Conservation (phyloP, 1,284 basidiomycete species). For the Malassezia yamatoensis region DNA sequence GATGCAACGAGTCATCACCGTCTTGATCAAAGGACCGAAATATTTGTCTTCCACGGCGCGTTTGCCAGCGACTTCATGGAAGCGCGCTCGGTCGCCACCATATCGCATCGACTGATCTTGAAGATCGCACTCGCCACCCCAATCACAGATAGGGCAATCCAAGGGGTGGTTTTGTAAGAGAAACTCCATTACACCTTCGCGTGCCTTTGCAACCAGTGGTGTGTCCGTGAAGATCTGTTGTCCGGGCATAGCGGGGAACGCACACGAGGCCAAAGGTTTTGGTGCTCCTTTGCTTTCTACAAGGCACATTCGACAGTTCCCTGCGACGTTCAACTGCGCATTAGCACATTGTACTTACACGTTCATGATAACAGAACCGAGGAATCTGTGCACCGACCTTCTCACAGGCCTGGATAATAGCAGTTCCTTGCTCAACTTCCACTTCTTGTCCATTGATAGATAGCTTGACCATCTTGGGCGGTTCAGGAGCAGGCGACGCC, state of each 20-base stretch:
- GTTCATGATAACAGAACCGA: slow-evolving; percentile 85
- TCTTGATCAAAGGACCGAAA: slow-evolving; percentile 94
- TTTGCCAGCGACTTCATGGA: slow-evolving; percentile 96
- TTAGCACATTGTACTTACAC: slow-evolving; percentile 50
- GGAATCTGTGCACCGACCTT: slow-evolving; percentile 47
- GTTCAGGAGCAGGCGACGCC: slow-evolving; percentile 34
- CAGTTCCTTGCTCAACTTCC: slow-evolving; percentile 44
- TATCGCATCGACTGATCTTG: slow-evolving; percentile 99
- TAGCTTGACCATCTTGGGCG: slow-evolving; percentile 47
- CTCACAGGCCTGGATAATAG: slow-evolving; percentile 87
- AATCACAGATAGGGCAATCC: slow-evolving; percentile 94
- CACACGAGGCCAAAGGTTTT: slow-evolving; percentile 67
- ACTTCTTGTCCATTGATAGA: slow-evolving; percentile 47
- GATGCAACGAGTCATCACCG: slow-evolving; percentile 98
- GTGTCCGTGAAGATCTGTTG: slow-evolving; percentile 92
- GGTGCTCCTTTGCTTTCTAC: slow-evolving; percentile 90
- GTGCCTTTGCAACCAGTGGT: slow-evolving; percentile 85
- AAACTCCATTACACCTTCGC: slow-evolving; percentile 92
- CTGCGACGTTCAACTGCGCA: slow-evolving; percentile 32
- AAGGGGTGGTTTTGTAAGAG: slow-evolving; percentile 92
- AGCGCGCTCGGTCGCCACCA: slow-evolving; percentile 88
- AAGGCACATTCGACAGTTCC: slow-evolving; percentile 60
- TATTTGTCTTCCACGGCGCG: slow-evolving; percentile 98
- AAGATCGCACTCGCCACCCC: slow-evolving; percentile 76
- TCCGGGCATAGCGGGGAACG: slow-evolving; percentile 96